A percentile compares a stretch with the other conserved stretches of the same genome.
Evolutionary conservation across 2,329 filamentous ascomycete genomes (phyloP).

Genomic region (Aulographum hederae): DNA sequence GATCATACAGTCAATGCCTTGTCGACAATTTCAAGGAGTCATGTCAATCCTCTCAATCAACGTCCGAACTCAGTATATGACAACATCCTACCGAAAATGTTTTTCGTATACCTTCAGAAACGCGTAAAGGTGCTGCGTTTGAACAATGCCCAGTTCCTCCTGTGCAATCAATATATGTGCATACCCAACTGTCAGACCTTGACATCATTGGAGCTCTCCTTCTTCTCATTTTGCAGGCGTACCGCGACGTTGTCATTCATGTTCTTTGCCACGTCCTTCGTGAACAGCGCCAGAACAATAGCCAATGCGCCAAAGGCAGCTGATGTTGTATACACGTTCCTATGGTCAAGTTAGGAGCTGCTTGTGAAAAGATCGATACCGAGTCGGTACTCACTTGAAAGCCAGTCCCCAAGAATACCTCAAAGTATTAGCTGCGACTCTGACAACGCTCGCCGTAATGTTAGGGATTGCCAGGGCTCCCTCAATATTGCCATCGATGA

Average conservation of each 20-base stretch:
- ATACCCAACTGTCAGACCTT: no score
- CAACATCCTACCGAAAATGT: no score
- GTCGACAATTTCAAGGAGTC: no score
- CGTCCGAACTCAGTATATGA: no score
- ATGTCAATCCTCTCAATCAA: no score
- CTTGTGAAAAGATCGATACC: background rate
- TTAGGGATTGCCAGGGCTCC: slow-evolving; percentile 1
- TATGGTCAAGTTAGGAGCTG: slow-evolving; percentile 1
- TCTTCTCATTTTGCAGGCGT: slow-evolving; percentile 3
- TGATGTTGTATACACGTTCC: background rate
- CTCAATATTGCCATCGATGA: slow-evolving; percentile 2
- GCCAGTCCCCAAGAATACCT: slow-evolving; percentile 2
- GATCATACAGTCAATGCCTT: no score
- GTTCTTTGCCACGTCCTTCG: slow-evolving; percentile 2
- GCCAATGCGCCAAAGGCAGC: slow-evolving; percentile 2
- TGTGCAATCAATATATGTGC: no score
- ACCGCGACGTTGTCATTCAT: slow-evolving; percentile 4
- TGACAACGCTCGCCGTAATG: slow-evolving; percentile 1
- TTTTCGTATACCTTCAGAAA: no score
- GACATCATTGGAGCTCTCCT: no score
- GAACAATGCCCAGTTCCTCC: no score
- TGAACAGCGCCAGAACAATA: slow-evolving; percentile 2
- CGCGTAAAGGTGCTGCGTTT: no score
- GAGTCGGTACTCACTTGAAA: no score
- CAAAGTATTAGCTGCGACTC: slow-evolving; percentile 1